A percentile compares a stretch with the other conserved stretches of the same genome.
Evolutionary conservation across 2,329 filamentous ascomycete species (phyloP).

Genomic region (Stachybotrys echinatus): DNA sequence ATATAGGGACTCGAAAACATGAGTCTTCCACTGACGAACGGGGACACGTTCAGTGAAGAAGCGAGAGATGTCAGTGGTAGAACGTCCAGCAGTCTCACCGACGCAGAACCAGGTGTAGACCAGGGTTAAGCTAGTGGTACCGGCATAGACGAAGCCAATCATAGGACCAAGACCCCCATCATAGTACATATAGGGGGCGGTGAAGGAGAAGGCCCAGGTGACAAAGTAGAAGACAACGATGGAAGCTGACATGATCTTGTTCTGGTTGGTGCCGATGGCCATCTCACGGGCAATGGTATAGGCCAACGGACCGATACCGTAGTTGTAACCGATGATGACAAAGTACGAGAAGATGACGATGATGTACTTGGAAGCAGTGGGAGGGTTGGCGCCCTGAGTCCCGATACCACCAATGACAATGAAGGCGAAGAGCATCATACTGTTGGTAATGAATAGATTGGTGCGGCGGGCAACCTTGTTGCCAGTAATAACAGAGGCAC

Average conservation of each 20-base stretch:
- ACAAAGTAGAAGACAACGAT: slow-evolving; percentile 32
- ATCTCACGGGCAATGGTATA: slow-evolving; percentile 36
- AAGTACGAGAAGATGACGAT: slow-evolving; percentile 19
- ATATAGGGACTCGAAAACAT: slow-evolving; percentile 4
- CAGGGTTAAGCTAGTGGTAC: slow-evolving; percentile 18
- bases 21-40: slow-evolving; percentile 21
- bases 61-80: slow-evolving; percentile 27
- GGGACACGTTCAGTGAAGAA: slow-evolving; percentile 31
- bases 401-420: slow-evolving; percentile 21
- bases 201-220: slow-evolving; percentile 25
- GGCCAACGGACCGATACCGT: slow-evolving; percentile 29
- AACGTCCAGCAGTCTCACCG: slow-evolving; percentile 30
- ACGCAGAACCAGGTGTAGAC: slow-evolving; percentile 31
- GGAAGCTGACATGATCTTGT: slow-evolving; percentile 36
- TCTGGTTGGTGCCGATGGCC: slow-evolving; percentile 36
- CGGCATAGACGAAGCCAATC: slow-evolving; percentile 27
- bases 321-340: slow-evolving; percentile 33
- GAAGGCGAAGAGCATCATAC: slow-evolving; percentile 26
- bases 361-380: slow-evolving; percentile 9
- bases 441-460: slow-evolving; percentile 27
- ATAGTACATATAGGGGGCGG: slow-evolving; percentile 27
- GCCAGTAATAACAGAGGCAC: slow-evolving; percentile 24
- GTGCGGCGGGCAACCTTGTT: slow-evolving; percentile 29
- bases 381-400: slow-evolving; percentile 7
- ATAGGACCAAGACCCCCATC: slow-evolving; percentile 22